phyloP scores from a whole-genome alignment of 176 grass and related monocot species.

The Carex scoparia region DNA sequence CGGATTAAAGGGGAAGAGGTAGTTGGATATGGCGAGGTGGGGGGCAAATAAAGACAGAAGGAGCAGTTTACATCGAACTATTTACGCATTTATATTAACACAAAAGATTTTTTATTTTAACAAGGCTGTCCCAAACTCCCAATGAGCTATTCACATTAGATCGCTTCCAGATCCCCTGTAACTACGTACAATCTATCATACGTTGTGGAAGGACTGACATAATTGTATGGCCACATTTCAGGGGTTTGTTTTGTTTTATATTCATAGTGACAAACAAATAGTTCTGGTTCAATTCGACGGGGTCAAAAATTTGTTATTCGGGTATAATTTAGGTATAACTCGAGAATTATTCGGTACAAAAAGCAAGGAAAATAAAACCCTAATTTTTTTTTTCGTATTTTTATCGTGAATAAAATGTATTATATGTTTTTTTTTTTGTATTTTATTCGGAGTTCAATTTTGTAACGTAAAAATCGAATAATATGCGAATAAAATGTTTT shows the following conservation, averaged over 20 bases:
- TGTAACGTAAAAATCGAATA: too few species aligned
- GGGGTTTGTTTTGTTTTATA: background rate
- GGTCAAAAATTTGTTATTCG: too few species aligned
- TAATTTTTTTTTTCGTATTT: too few species aligned
- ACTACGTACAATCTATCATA: background rate
- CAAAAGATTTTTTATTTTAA: background rate
- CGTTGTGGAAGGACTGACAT: background rate
- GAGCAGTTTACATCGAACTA: slow-evolving; percentile 56
- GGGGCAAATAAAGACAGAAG: slow-evolving; percentile 43
- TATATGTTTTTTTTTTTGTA: too few species aligned
- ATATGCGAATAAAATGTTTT: too few species aligned
- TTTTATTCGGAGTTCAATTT: too few species aligned
- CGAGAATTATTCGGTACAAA: too few species aligned
- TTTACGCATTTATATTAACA: slow-evolving; percentile 20
- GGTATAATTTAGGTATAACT: too few species aligned
- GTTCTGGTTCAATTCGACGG: too few species aligned
- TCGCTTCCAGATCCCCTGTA: background rate
- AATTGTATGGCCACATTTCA: background rate
- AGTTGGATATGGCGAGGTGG: slow-evolving; percentile 32
- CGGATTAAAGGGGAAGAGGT: slow-evolving; percentile 16
- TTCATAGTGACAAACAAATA: too few species aligned
- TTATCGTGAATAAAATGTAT: too few species aligned
- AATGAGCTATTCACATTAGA: background rate
- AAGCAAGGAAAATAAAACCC: too few species aligned
- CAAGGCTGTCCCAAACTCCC: background rate